Evolutionary conservation across 257 asterid species (phyloP).

Genomic region (Knoxia roxburghii): DNA sequence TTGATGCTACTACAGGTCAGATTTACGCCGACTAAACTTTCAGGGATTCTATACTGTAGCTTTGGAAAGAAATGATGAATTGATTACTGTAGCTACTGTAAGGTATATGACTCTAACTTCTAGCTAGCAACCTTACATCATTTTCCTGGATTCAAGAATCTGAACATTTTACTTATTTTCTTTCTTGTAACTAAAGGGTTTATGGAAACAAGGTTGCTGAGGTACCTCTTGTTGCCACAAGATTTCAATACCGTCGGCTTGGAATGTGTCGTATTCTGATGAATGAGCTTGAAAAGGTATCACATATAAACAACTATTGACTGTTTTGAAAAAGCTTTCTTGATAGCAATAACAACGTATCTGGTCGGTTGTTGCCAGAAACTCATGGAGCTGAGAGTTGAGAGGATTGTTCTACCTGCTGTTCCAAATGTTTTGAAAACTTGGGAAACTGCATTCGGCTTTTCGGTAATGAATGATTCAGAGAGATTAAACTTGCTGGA

Average conservation of each 20-base stretch:
- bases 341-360: too few relatives aligned
- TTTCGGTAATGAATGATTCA: slow-evolving; percentile 49
- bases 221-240: slow-evolving; percentile 82
- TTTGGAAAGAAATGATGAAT: slow-evolving; percentile 66
- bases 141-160: slow-evolving; percentile 8
- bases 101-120: slow-evolving; percentile 44
- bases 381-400: slow-evolving; percentile 67
- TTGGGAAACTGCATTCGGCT: slow-evolving; percentile 76
- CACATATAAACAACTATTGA: background rate
- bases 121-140: slow-evolving; percentile 6
- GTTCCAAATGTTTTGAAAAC: slow-evolving; percentile 58
- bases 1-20: slow-evolving; percentile 50
- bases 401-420: slow-evolving; percentile 87
- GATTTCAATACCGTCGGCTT: slow-evolving; percentile 77
- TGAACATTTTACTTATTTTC: background rate
- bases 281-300: slow-evolving; percentile 89
- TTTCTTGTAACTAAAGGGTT: slow-evolving; percentile 46
- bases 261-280: slow-evolving; percentile 93
- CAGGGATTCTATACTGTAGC: slow-evolving; percentile 77
- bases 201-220: slow-evolving; percentile 82
- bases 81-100: slow-evolving; percentile 68
- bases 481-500: slow-evolving; percentile 50
- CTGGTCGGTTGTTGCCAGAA: slow-evolving; percentile 28
- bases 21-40: slow-evolving; percentile 71
- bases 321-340: background rate